These are phyloP conservation scores for Phytophthora megakarya DNA, from an alignment of 352 stramenopile species.

Conservation along the genomic window DNA sequence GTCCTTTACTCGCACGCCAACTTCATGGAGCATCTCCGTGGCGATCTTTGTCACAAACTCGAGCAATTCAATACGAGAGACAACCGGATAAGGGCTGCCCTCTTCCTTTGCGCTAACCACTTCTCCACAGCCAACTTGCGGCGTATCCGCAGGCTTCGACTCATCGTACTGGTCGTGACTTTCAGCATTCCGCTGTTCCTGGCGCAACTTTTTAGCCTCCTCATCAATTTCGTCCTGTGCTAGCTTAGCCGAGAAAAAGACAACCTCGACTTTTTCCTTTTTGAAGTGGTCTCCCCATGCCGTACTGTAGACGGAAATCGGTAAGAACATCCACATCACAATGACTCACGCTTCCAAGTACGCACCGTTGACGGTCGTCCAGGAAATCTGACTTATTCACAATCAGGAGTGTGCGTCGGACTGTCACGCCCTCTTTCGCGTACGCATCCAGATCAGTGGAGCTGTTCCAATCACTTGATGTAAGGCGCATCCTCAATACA, in stretches of 20 bases:
- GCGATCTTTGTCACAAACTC: conserved; percentile 70
- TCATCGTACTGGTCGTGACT: conserved; percentile 47
- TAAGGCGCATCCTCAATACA: background rate
- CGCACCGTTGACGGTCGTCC: conserved; percentile 87
- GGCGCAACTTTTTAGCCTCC: conserved; percentile 64
- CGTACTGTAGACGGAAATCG: conserved; percentile 40
- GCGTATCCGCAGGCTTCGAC: conserved; percentile 20
- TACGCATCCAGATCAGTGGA: conserved; percentile 96
- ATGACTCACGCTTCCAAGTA: background rate
- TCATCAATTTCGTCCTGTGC: conserved; percentile 93
- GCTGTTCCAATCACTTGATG: conserved; percentile 36
- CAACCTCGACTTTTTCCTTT: conserved; percentile 87
- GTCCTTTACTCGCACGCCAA: conserved; percentile 78
- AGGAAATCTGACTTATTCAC: conserved; percentile 99
- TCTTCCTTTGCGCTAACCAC: background rate
- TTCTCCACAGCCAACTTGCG: conserved; percentile 3
- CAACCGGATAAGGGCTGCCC: conserved; percentile 54
- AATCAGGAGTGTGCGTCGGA: conserved; percentile 94
- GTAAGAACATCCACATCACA: background rate
- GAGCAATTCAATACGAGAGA: conserved; percentile 79
- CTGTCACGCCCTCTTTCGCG: conserved; percentile 90
- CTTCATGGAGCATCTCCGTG: conserved; percentile 52
- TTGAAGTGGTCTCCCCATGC: conserved; percentile 97
- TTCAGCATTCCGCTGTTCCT: conserved; percentile 44
- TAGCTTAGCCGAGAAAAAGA: conserved; percentile 98